A percentile compares a stretch with the other conserved stretches of the same genome.
Conservation (phyloP, 1,284 basidiomycete genomes). For the Lignosus rhinocerotis region DNA sequence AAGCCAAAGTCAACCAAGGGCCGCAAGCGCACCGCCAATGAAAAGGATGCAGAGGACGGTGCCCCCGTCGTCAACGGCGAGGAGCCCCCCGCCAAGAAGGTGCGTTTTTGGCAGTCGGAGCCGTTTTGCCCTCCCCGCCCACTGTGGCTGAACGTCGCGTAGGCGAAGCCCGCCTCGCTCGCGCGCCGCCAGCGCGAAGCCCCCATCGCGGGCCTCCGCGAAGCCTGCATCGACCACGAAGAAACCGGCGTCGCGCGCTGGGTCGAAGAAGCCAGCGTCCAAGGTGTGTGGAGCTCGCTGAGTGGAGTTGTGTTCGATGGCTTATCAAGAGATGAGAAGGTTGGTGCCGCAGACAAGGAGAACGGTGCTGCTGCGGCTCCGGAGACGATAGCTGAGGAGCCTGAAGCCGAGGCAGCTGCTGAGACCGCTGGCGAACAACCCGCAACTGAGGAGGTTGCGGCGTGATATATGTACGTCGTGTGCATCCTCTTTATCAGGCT, state of each 20-base stretch:
- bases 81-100: slow-evolving; percentile 38
- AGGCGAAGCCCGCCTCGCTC: slow-evolving; percentile 32
- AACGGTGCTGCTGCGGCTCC: slow-evolving; percentile 28
- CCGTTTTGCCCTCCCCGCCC: not conserved
- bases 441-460: slow-evolving; percentile 16
- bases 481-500: not conserved
- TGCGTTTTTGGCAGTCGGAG: slow-evolving; percentile 14
- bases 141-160: slow-evolving; percentile 10
- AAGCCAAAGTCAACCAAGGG: slow-evolving; percentile 61
- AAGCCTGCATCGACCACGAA: slow-evolving; percentile 35
- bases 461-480: slow-evolving; percentile 21
- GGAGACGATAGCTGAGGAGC: slow-evolving; percentile 38
- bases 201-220: slow-evolving; percentile 31
- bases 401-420: slow-evolving; percentile 36
- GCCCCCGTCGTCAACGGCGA: slow-evolving; percentile 30
- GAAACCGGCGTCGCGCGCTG: slow-evolving; percentile 37
- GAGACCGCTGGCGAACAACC: slow-evolving; percentile 24
- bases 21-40: slow-evolving; percentile 51
- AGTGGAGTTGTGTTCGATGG: not conserved
- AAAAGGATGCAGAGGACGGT: slow-evolving; percentile 34
- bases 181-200: slow-evolving; percentile 30
- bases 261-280: slow-evolving; percentile 34
- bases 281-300: slow-evolving; percentile 17
- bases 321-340: slow-evolving; percentile 16
- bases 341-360: slow-evolving; percentile 28